These are phyloP conservation scores for Acanthochlamys bracteata DNA, from an alignment of 106 monocot genomes.

Conservation along the genomic window DNA sequence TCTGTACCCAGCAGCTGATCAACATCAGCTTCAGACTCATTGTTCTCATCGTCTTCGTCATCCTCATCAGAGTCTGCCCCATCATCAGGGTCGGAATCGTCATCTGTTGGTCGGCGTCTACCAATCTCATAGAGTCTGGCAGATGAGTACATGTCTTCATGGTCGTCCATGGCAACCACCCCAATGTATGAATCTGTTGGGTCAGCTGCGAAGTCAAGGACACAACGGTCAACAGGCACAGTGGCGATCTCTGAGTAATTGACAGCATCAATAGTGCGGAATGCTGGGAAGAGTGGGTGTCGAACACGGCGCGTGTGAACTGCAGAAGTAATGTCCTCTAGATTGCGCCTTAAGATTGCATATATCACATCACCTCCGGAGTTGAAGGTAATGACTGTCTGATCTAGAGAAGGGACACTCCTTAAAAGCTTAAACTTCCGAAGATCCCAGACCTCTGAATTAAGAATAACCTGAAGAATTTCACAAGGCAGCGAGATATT, in stretches of 20 bases:
- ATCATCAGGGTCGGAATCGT: constrained; percentile 95
- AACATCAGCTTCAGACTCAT: constrained; percentile 41
- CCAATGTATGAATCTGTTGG: constrained; percentile 71
- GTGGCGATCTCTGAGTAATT: constrained; percentile 91
- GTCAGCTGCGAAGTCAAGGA: constrained; percentile 76
- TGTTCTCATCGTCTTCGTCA: constrained; percentile 58
- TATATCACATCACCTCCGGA: constrained; percentile 81
- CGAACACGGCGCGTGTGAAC: constrained; percentile 58
- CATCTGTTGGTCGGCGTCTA: constrained; percentile 68
- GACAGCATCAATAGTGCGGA: constrained; percentile 85
- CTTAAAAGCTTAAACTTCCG: constrained; percentile 84
- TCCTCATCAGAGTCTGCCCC: constrained; percentile 72
- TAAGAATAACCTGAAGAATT: constrained; percentile 68
- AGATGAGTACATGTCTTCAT: constrained; percentile 83
- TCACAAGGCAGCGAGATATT: no score
- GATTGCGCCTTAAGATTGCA: constrained; percentile 81
- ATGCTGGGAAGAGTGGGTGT: constrained; percentile 83
- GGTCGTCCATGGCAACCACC: constrained; percentile 90
- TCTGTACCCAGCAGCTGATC: constrained; percentile 38
- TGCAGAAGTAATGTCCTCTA: constrained; percentile 82
- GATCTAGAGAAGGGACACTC: constrained; percentile 84
- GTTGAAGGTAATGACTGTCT: constrained; percentile 81
- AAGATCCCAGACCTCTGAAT: constrained; percentile 98
- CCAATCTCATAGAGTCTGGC: constrained; percentile 82
- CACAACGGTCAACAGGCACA: constrained; percentile 78